Evolutionary conservation across 495 filamentous ascomycete species (phyloP), one percentile per base, ranked within the genome.

Genomic region (Cetradonia linearis): DNA sequence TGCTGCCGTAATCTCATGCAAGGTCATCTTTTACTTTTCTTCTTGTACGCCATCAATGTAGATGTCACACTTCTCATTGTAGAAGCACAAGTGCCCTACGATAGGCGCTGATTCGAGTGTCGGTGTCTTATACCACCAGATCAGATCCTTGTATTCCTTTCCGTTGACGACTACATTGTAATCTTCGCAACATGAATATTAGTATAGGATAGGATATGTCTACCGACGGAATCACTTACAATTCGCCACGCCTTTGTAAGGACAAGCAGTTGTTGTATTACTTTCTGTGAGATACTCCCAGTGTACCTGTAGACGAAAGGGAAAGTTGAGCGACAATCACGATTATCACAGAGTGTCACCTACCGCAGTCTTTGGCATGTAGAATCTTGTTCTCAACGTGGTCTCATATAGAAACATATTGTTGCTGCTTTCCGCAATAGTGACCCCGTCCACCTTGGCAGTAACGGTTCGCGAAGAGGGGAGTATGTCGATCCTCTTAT

Each of bases 1-100:
- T 34, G 31, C n/a, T 31, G 30, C 20, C n/a, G 6, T 46, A 4
- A 11, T 48, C 13, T 25, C 20, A 10, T 34, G 38, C 33, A n/a
- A 31, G 20, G 8, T 20, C 14, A 13, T n/a, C 30, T 27, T 9
- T n/a, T 64, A 55, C 44, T 60, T 62, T 64, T 75, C 64, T 63
- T 77, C 71, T 63, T 66, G 69, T 31, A 71, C 64, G 14, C 80
- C 82, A 70, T 84, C 79, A 54, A 85, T 64, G 52, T 68, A 73
- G 33, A 83, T 70, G 58, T 84, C 78, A 0, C 84, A 78, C 67
- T 80, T 81, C 65, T 83, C 81, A 62, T 83, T 82, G 60, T 83
- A 85, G 59, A 83, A 82, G 58, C 77, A 80, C 46, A 82, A 16
- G 47, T 70, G 56, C 2, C 79, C 79, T 34, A 67, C 70, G 57